These are phyloP conservation scores for Peronospora tabacina DNA, from an alignment of 352 stramenopile species.

Conservation along the genomic window DNA sequence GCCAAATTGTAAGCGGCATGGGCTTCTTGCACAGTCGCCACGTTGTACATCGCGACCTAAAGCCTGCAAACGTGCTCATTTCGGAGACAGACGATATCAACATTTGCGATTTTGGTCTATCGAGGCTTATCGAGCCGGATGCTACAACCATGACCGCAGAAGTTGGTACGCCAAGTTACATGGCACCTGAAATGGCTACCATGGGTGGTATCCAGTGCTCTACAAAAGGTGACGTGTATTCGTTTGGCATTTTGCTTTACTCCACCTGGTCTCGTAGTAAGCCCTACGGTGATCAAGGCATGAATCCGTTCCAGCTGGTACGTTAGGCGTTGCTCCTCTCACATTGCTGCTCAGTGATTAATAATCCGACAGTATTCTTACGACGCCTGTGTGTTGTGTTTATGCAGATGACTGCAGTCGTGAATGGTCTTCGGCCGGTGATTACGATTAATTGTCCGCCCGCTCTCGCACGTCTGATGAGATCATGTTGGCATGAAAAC, in stretches of 20 bases:
- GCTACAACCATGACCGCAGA: conserved; percentile 83
- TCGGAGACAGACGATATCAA: conserved; percentile 88
- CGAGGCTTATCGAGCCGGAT: conserved; percentile 74
- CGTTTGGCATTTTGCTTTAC: conserved; percentile 81
- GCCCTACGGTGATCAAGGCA: conserved; percentile 83
- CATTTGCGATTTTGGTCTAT: conserved; percentile 92
- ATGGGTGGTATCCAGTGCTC: conserved; percentile 84
- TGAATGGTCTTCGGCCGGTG: conserved; percentile 76
- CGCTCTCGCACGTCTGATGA: conserved; percentile 69
- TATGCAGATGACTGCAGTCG: conserved; percentile 74
- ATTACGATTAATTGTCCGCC: conserved; percentile 79
- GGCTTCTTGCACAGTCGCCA: conserved; percentile 85
- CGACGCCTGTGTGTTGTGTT: conserved; percentile 2
- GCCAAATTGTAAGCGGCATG: conserved; percentile 86
- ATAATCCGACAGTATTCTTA: conserved; percentile 6
- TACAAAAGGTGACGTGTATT: conserved; percentile 84
- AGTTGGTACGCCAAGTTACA: conserved; percentile 85
- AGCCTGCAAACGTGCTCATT: conserved; percentile 92
- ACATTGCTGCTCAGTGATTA: not conserved
- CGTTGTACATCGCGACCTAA: conserved; percentile 86
- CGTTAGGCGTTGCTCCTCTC: conserved; percentile 5
- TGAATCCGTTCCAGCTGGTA: conserved; percentile 87
- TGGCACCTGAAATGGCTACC: conserved; percentile 87
- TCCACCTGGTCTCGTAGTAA: conserved; percentile 85
- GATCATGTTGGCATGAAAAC: conserved; percentile 74